Evolutionary conservation across 2,329 filamentous ascomycete species (phyloP).

Genomic region (Biscogniauxia mediterranea): DNA sequence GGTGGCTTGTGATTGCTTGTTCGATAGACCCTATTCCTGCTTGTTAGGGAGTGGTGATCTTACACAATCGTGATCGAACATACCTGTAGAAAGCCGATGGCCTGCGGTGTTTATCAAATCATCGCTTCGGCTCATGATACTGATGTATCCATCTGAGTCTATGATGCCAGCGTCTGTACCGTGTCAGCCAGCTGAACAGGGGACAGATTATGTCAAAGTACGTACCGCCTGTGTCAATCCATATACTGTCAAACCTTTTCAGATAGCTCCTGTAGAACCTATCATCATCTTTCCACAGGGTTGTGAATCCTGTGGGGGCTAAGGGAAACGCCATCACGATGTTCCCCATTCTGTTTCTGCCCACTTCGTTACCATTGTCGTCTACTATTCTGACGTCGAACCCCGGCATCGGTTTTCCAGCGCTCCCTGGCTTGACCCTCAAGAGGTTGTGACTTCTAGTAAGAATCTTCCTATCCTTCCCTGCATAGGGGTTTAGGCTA

Average conservation of each 20-base stretch:
- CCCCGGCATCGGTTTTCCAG: conserved; percentile 87
- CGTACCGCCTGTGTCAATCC: conserved; percentile 75
- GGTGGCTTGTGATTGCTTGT: conserved; percentile 82
- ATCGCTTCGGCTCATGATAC: conserved; percentile 67
- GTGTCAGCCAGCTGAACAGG: conserved; percentile 4
- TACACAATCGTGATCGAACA: conserved; percentile 24
- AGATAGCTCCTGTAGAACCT: conserved; percentile 85
- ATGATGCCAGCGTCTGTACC: conserved; percentile 74
- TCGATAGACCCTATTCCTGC: conserved; percentile 70
- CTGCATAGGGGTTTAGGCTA: conserved; percentile 56
- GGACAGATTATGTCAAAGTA: conserved; percentile 1
- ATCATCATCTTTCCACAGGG: conserved; percentile 81
- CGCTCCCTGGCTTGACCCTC: conserved; percentile 76
- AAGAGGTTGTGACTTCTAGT: conserved; percentile 43
- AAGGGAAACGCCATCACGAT: conserved; percentile 82
- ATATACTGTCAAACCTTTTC: conserved; percentile 75
- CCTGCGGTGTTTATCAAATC: conserved; percentile 97
- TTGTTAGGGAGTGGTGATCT: conserved; percentile 5
- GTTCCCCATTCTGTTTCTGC: conserved; percentile 80
- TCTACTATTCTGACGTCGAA: conserved; percentile 86
- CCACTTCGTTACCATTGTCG: conserved; percentile 71
- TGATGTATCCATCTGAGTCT: conserved; percentile 67
- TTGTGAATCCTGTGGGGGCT: conserved; percentile 82
- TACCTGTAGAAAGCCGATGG: conserved; percentile 84
- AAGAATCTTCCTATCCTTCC: conserved; percentile 48